These are phyloP conservation scores for Akanthomyces muscarius DNA, from an alignment of 2,329 filamentous ascomycete species.

Conservation along the genomic window DNA sequence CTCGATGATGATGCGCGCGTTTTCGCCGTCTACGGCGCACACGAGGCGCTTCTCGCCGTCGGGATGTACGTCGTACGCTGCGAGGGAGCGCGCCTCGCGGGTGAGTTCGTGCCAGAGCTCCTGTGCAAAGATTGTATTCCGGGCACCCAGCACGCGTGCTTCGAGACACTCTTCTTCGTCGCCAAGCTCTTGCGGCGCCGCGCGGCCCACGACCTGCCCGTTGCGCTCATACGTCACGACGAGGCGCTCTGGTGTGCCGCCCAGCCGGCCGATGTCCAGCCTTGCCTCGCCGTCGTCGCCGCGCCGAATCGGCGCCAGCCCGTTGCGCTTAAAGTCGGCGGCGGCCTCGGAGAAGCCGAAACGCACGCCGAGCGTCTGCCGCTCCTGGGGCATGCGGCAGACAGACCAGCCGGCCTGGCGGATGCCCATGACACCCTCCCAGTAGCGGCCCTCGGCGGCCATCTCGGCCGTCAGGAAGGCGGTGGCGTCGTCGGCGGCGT, in stretches of 20 bases:
- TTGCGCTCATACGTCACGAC: conserved; percentile 62
- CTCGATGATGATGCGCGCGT: conserved; percentile 59
- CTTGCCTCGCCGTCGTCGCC: conserved; percentile 69
- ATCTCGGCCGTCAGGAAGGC: conserved; percentile 72
- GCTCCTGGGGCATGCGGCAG: conserved; percentile 69
- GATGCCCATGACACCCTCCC: conserved; percentile 78
- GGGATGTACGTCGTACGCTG: conserved; percentile 65
- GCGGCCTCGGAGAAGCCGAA: conserved; percentile 81
- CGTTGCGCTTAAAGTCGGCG: conserved; percentile 60
- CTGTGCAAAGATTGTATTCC: conserved; percentile 75
- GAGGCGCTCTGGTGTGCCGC: conserved; percentile 54
- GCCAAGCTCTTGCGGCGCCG: conserved; percentile 38
- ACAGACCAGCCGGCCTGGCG: conserved; percentile 84
- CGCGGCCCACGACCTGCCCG: conserved; percentile 56
- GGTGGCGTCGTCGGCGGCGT: conserved; percentile 68
- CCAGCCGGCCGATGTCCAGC: conserved; percentile 60
- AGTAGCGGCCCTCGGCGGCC: conserved; percentile 77
- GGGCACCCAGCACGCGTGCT: conserved; percentile 66
- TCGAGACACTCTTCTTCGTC: conserved; percentile 49
- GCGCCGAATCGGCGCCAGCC: conserved; percentile 75
- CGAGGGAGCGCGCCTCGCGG: conserved; percentile 71
- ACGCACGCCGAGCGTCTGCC: conserved; percentile 73
- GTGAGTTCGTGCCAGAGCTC: conserved; percentile 90
- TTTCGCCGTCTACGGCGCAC: conserved; percentile 48
- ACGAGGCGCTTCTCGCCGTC: conserved; percentile 55